These are phyloP conservation scores for Neonothopanus nambi DNA, from an alignment of 1,284 basidiomycete species.

Conservation along the genomic window DNA sequence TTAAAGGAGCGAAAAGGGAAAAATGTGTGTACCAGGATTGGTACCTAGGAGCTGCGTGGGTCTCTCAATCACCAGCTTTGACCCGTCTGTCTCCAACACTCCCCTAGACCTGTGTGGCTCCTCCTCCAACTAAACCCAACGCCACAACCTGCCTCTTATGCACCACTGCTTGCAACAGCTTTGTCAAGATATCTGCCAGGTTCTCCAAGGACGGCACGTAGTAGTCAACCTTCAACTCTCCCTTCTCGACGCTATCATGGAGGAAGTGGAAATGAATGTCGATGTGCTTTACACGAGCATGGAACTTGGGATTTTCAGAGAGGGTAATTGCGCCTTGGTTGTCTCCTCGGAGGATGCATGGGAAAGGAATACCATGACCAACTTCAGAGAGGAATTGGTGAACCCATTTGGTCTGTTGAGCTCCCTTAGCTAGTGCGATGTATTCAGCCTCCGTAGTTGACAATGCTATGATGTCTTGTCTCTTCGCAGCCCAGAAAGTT, in stretches of 20 bases:
- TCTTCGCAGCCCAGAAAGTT: slow-evolving; percentile 32
- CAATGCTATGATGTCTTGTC: too few species aligned
- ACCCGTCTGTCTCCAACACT: too few species aligned
- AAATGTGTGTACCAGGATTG: too few species aligned
- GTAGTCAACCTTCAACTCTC: not conserved
- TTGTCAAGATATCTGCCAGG: slow-evolving; percentile 23
- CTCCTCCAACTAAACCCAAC: too few species aligned
- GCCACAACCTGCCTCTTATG: too few species aligned
- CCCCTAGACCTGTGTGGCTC: too few species aligned
- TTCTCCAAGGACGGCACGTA: slow-evolving; percentile 19
- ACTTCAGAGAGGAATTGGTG: slow-evolving; percentile 28
- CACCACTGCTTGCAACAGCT: too few species aligned
- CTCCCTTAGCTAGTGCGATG: slow-evolving; percentile 28
- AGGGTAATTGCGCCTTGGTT: slow-evolving; percentile 35
- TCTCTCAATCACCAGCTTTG: too few species aligned
- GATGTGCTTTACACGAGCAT: slow-evolving; percentile 4
- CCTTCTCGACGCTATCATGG: slow-evolving; percentile 10
- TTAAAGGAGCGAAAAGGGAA: too few species aligned
- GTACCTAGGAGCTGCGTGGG: too few species aligned
- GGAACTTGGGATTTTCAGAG: slow-evolving; percentile 6
- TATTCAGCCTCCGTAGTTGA: too few species aligned
- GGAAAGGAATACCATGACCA: slow-evolving; percentile 15
- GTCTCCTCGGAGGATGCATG: slow-evolving; percentile 32
- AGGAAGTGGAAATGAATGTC: slow-evolving; percentile 1
- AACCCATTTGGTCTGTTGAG: slow-evolving; percentile 35